Percentiles rank a stretch among this genome's conserved stretches.
These are phyloP conservation scores for Leccinum obscurum DNA, from an alignment of 768 basidiomycete species.

Conservation along the genomic window DNA sequence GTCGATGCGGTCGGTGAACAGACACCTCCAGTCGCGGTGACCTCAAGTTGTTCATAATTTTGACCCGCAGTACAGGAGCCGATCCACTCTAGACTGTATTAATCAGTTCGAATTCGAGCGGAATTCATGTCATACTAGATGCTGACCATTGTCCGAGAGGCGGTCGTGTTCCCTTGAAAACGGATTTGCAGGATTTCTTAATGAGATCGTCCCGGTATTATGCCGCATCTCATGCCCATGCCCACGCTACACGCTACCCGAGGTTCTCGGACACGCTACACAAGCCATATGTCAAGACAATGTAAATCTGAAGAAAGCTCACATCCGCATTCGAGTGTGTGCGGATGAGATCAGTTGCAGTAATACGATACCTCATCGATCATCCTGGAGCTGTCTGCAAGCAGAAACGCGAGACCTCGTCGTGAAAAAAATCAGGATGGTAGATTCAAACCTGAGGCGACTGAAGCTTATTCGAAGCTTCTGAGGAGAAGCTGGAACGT, in stretches of 20 bases:
- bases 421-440: background rate
- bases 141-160: constrained; percentile 2
- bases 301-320: too few species aligned
- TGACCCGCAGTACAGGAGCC: background rate
- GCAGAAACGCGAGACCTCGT: background rate
- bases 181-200: background rate
- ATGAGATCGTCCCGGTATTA: background rate
- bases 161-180: constrained; percentile 2
- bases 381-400: background rate
- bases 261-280: constrained; percentile 1
- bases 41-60: background rate
- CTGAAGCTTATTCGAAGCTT: background rate
- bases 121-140: too few species aligned
- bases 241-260: background rate
- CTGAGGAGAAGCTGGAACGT: background rate
- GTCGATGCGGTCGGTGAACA: constrained; percentile 1
- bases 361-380: background rate
- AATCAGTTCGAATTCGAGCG: background rate
- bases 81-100: background rate
- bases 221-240: background rate
- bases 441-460: background rate
- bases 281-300: too few species aligned
- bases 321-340: background rate
- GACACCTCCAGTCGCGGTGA: background rate
- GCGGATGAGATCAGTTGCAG: background rate